Evolutionary conservation across 2,329 filamentous ascomycete species (phyloP).

Genomic region (Claviceps purpurea): DNA sequence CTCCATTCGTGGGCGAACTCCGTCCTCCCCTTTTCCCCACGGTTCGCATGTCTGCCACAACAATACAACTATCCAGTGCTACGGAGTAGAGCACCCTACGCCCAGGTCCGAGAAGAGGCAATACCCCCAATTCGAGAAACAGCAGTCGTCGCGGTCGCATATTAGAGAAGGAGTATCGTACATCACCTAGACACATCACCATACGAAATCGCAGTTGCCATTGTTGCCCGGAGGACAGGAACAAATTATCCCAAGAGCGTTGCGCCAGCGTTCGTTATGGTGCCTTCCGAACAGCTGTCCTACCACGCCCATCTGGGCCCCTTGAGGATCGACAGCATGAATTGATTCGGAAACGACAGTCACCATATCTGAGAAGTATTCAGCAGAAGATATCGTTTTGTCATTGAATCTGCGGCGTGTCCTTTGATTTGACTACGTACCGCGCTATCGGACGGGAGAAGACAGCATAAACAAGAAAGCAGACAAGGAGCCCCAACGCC

Average conservation of each 20-base stretch:
- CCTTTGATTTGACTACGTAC: neutral
- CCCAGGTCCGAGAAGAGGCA: constrained; percentile 4
- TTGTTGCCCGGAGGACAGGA: too few relatives aligned
- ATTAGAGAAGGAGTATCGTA: too few relatives aligned
- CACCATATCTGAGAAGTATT: neutral
- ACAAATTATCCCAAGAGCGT: neutral
- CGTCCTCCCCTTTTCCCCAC: neutral
- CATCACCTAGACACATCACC: too few relatives aligned
- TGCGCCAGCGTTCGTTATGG: neutral
- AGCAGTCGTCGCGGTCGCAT: constrained; percentile 5
- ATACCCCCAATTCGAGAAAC: constrained; percentile 3
- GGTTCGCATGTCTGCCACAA: neutral
- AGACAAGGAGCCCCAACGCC: neutral
- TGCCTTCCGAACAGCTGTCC: neutral
- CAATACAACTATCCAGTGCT: neutral
- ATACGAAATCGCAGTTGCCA: too few relatives aligned
- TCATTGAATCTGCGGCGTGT: neutral
- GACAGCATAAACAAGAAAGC: too few relatives aligned
- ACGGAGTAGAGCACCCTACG: neutral
- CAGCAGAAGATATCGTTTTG: neutral
- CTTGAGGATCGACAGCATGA: too few relatives aligned
- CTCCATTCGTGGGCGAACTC: neutral
- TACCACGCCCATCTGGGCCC: neutral
- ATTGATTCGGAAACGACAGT: neutral
- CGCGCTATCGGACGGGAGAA: neutral